Evolutionary conservation across 768 basidiomycete genomes (phyloP).

Genomic region (Tulasnella sp.): DNA sequence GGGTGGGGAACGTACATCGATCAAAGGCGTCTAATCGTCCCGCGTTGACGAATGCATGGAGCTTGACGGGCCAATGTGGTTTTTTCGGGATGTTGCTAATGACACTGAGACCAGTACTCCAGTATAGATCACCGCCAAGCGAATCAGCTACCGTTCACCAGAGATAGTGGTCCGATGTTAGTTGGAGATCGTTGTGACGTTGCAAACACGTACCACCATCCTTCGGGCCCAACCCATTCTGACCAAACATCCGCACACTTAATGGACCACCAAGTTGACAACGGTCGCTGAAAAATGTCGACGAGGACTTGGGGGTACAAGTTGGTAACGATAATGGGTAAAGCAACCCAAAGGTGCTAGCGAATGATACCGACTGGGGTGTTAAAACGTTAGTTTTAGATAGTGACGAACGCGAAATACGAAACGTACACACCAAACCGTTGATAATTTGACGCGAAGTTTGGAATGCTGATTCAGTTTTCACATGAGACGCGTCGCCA

Average conservation of each 20-base stretch:
- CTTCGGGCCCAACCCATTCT: constrained; percentile 63
- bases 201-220: constrained; percentile 46
- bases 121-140: constrained; percentile 70
- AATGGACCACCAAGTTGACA: constrained; percentile 90
- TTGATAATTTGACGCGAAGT: constrained; percentile 44
- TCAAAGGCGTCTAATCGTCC: constrained; percentile 57
- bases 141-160: constrained; percentile 48
- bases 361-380: constrained; percentile 59
- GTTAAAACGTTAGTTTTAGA: not conserved
- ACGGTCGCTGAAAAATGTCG: constrained; percentile 58
- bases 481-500: constrained; percentile 66
- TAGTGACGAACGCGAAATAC: not conserved
- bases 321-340: constrained; percentile 36
- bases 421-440: constrained; percentile 42
- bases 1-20: constrained; percentile 34
- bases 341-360: constrained; percentile 58
- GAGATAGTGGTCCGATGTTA: not conserved
- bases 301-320: constrained; percentile 6
- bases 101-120: constrained; percentile 62
- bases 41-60: constrained; percentile 69
- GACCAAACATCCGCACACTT: constrained; percentile 64
- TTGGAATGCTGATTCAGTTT: constrained; percentile 54
- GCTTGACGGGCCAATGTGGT: constrained; percentile 74
- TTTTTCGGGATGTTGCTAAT: constrained; percentile 61
- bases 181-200: not conserved